phyloP scores from a whole-genome alignment of 2,329 filamentous ascomycete genomes.

The Mycosphaerella sp. region DNA sequence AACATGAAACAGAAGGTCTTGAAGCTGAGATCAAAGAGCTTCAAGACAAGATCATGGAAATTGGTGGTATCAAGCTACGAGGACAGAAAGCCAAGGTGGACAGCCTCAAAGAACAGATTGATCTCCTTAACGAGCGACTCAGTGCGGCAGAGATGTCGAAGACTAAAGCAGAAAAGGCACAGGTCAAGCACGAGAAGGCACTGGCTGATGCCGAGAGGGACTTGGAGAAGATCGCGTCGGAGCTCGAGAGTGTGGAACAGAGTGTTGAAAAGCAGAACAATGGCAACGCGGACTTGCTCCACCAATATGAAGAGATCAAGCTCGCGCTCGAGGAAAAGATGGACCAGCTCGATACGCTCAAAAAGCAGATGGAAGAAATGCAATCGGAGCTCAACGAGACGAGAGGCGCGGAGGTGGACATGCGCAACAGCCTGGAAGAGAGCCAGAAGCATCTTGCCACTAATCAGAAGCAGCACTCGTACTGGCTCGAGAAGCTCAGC shows the following conservation, averaged over 20 bases:
- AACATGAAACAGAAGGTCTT: conserved; percentile 76
- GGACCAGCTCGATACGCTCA: conserved; percentile 69
- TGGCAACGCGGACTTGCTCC: conserved; percentile 65
- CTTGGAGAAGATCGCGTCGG: conserved; percentile 61
- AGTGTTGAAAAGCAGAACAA: conserved; percentile 72
- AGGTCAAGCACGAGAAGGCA: conserved; percentile 78
- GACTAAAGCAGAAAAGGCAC: conserved; percentile 91
- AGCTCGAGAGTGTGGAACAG: conserved; percentile 69
- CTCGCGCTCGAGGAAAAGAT: conserved; percentile 69
- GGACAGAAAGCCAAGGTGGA: conserved; percentile 89
- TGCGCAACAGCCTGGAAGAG: conserved; percentile 96
- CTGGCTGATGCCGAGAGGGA: conserved; percentile 73
- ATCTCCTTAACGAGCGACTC: conserved; percentile 70
- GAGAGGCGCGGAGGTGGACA: conserved; percentile 86
- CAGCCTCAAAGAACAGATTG: conserved; percentile 76
- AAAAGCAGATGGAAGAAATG: conserved; percentile 81
- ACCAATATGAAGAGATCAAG: conserved; percentile 73
- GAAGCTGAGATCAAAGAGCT: conserved; percentile 89
- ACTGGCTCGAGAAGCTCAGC: conserved; percentile 84
- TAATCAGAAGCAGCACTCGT: conserved; percentile 73
- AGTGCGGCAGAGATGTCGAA: conserved; percentile 81
- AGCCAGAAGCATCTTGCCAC: conserved; percentile 83
- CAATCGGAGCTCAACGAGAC: conserved; percentile 80
- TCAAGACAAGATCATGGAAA: conserved; percentile 97
- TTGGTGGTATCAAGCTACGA: conserved; percentile 87